A percentile compares a stretch with the other conserved stretches of the same genome.
phyloP scores from a whole-genome alignment of 2,329 filamentous ascomycete species.

The Colletotrichum lini region DNA sequence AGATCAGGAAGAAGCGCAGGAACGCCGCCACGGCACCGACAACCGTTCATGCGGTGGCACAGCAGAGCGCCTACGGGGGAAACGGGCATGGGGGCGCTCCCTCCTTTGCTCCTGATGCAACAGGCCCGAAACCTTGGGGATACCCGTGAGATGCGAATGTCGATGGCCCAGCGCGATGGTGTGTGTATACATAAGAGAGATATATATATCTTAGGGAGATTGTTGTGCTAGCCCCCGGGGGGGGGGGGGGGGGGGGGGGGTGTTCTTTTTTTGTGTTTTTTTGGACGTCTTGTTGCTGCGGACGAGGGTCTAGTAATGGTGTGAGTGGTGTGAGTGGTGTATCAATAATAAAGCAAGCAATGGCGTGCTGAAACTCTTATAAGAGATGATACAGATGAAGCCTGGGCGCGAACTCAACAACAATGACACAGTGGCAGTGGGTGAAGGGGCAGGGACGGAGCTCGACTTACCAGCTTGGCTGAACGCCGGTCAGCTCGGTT shows the following conservation, averaged over 20 bases:
- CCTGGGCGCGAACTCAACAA: conserved; percentile 31
- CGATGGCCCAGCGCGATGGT: neutral
- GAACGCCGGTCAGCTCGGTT: neutral
- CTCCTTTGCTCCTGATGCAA: neutral
- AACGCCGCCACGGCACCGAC: neutral
- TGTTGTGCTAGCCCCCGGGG: no score
- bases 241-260: no score
- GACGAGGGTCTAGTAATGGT: neutral
- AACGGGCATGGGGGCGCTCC: neutral
- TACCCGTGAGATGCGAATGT: neutral
- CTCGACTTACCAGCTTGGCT: conserved; percentile 43
- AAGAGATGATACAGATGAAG: conserved; percentile 25
- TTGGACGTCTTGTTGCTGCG: neutral
- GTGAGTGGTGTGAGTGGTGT: neutral
- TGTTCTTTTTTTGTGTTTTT: no score
- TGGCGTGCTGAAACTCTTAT: neutral
- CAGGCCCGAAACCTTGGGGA: neutral
- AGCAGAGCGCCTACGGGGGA: neutral
- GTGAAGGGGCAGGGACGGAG: neutral
- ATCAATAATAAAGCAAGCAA: neutral
- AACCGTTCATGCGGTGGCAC: neutral
- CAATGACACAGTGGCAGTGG: neutral
- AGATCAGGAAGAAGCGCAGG: conserved; percentile 43
- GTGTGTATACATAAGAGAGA: neutral
- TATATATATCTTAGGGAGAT: no score